Evolutionary conservation across 2,329 filamentous ascomycete genomes (phyloP).

Genomic region (Aspergillus fischeri): DNA sequence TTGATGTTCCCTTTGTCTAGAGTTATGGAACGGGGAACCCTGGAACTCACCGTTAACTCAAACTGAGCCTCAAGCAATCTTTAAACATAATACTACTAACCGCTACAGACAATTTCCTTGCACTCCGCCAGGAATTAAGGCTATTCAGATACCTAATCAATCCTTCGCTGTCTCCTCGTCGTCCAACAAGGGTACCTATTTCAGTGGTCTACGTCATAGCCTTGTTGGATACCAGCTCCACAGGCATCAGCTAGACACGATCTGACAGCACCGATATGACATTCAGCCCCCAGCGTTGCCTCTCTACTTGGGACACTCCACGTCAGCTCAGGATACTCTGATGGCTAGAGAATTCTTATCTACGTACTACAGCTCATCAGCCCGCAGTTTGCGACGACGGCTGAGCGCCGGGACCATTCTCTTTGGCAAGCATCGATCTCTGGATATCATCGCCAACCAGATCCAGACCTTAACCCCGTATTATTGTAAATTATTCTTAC

Average conservation of each 20-base stretch:
- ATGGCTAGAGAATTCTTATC: background rate
- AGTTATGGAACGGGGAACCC: background rate
- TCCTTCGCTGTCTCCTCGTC: background rate
- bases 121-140: background rate
- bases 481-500: too few species aligned
- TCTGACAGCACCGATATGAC: background rate
- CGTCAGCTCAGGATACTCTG: background rate
- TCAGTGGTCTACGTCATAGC: background rate
- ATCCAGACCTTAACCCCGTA: too few species aligned
- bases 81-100: background rate
- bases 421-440: too few species aligned
- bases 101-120: background rate
- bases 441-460: too few species aligned
- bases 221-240: background rate
- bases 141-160: background rate
- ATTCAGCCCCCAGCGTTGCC: background rate
- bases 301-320: background rate
- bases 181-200: background rate
- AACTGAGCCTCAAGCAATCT: background rate
- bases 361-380: background rate
- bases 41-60: background rate
- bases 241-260: background rate
- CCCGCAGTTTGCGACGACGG: background rate
- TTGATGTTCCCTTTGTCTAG: background rate
- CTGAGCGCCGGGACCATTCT: background rate